These are phyloP conservation scores for Phalaenopsis aphrodite DNA, from an alignment of 106 monocot species.

Conservation along the genomic window DNA sequence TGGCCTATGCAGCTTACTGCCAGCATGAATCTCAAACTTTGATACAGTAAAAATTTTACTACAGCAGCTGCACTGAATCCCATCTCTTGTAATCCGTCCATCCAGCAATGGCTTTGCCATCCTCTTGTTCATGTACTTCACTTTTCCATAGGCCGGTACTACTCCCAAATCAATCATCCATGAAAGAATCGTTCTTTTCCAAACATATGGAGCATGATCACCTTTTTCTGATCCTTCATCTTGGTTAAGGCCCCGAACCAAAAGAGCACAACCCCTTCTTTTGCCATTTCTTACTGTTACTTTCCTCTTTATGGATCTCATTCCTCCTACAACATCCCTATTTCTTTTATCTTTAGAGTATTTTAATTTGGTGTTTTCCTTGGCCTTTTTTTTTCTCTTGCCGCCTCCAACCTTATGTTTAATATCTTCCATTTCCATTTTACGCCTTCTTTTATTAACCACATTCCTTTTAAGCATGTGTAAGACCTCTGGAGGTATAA, in stretches of 20 bases:
- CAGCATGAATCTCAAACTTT: conserved; percentile 84
- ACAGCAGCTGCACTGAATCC: conserved; percentile 77
- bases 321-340: background rate
- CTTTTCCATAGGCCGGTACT: conserved; percentile 34
- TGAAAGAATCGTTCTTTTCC: conserved; percentile 43
- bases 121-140: conserved; percentile 55
- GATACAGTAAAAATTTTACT: conserved; percentile 47
- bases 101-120: conserved; percentile 18
- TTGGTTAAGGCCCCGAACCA: conserved; percentile 32
- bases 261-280: conserved; percentile 27
- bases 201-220: conserved; percentile 40
- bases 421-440: conserved; percentile 6
- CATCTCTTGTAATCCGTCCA: conserved; percentile 59
- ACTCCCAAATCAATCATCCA: conserved; percentile 58
- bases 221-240: conserved; percentile 25
- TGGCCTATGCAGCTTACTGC: conserved; percentile 56
- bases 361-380: conserved; percentile 1
- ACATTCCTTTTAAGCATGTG: conserved; percentile 32
- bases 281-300: conserved; percentile 17
- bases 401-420: conserved; percentile 6
- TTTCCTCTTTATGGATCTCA: background rate
- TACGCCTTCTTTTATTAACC: conserved; percentile 17
- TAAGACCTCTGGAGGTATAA: conserved; percentile 6
- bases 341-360: conserved; percentile 8
- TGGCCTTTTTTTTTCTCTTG: conserved; percentile 4